Percentiles rank a stretch among this genome's conserved stretches.
Conservation (phyloP, 805 yeast genomes). For the Ogataea methanolica region DNA sequence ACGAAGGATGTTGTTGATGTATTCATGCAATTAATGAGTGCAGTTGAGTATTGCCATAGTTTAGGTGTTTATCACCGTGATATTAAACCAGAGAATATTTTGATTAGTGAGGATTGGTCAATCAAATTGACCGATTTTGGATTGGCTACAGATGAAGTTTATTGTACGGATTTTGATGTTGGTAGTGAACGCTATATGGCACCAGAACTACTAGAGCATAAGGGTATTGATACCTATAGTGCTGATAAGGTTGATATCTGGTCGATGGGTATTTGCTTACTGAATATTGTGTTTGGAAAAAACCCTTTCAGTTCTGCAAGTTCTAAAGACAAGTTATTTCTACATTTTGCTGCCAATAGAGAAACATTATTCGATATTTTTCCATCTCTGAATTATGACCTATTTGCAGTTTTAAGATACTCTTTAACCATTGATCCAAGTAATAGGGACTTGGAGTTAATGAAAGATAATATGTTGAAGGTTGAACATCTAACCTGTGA, state of each 20-base stretch:
- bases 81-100: conserved; percentile 53
- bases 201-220: conserved; percentile 74
- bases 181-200: conserved; percentile 95
- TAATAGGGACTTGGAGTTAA: conserved; percentile 62
- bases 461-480: conserved; percentile 55
- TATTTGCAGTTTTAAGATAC: conserved; percentile 77
- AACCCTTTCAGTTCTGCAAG: conserved; percentile 83
- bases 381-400: conserved; percentile 81
- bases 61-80: conserved; percentile 50
- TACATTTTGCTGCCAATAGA: conserved; percentile 81
- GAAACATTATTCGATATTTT: conserved; percentile 90
- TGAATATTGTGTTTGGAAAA: conserved; percentile 83
- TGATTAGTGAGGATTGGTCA: conserved; percentile 52
- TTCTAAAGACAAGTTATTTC: conserved; percentile 69
- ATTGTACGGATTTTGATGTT: conserved; percentile 72
- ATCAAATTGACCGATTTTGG: conserved; percentile 59
- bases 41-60: conserved; percentile 47
- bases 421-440: conserved; percentile 81
- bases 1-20: conserved; percentile 54
- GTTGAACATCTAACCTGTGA: conserved; percentile 76
- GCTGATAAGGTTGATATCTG: conserved; percentile 83
- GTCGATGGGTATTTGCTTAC: conserved; percentile 81
- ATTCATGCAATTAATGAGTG: conserved; percentile 44
- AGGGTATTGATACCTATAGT: conserved; percentile 54
- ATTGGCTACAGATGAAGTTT: conserved; percentile 46